Evolutionary conservation across 495 filamentous ascomycete genomes (phyloP).

Genomic region (Penicillium antarcticum): DNA sequence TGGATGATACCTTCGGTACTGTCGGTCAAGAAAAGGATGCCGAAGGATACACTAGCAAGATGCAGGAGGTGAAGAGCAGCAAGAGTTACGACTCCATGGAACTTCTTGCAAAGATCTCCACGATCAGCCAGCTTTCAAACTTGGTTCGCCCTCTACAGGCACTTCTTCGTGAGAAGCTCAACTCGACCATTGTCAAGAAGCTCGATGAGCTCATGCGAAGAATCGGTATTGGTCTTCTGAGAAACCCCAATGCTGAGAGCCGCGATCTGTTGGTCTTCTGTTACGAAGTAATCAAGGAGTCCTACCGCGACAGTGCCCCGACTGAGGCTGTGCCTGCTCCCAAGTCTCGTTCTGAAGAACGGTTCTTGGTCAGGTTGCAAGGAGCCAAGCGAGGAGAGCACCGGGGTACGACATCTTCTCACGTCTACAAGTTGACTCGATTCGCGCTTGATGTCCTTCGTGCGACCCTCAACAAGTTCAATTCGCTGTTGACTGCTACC

Average conservation of each 20-base stretch:
- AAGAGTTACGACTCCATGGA: conserved; percentile 99
- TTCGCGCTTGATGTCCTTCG: conserved; percentile 87
- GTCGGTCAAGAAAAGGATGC: conserved; percentile 97
- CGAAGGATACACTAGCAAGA: conserved; percentile 88
- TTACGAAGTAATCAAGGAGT: conserved; percentile 86
- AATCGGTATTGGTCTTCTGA: conserved; percentile 75
- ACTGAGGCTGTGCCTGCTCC: conserved; percentile 32
- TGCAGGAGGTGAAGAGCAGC: conserved; percentile 96
- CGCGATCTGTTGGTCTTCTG: conserved; percentile 85
- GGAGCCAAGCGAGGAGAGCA: conserved; percentile 64
- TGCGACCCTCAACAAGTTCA: conserved; percentile 74
- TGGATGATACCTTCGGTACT: conserved; percentile 97
- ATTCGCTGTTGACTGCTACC: conserved; percentile 67
- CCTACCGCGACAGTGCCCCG: conserved; percentile 55
- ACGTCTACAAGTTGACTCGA: conserved; percentile 76
- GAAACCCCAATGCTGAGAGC: conserved; percentile 71
- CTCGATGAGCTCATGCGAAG: conserved; percentile 86
- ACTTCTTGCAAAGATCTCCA: conserved; percentile 75
- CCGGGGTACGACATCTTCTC: conserved; percentile 63
- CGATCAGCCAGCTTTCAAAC: conserved; percentile 66
- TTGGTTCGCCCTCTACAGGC: conserved; percentile 73
- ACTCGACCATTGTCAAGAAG: conserved; percentile 73
- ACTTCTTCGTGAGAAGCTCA: conserved; percentile 77
- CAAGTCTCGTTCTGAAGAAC: conserved; percentile 58
- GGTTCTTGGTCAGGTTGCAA: conserved; percentile 73